phyloP scores from a whole-genome alignment of 1,139 yeast species.

The Debaryomycetaceae sp. region DNA sequence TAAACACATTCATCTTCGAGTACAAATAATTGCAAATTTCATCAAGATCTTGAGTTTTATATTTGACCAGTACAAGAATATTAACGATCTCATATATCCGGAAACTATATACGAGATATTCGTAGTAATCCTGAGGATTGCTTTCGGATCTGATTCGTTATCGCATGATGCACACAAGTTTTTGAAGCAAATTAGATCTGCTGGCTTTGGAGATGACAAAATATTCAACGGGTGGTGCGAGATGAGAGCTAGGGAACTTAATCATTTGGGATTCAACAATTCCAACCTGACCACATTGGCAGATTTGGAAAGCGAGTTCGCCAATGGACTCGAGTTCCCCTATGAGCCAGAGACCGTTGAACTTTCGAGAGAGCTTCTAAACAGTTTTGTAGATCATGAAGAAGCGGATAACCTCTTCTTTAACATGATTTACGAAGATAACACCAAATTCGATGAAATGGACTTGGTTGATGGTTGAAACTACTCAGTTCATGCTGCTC shows the following conservation, averaged over 20 bases:
- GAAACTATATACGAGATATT: slow-evolving; percentile 48
- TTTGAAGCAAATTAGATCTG: slow-evolving; percentile 24
- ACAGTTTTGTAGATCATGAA: slow-evolving; percentile 66
- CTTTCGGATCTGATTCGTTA: slow-evolving; percentile 48
- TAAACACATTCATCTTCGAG: slow-evolving; percentile 34
- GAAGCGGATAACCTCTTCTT: slow-evolving; percentile 75
- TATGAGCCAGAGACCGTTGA: slow-evolving; percentile 66
- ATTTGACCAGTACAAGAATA: slow-evolving; percentile 27
- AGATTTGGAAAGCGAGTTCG: slow-evolving; percentile 36
- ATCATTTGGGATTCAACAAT: slow-evolving; percentile 22
- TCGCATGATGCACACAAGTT: slow-evolving; percentile 34
- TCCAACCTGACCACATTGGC: slow-evolving; percentile 18
- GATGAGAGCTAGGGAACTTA: slow-evolving; percentile 34
- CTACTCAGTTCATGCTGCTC: background rate
- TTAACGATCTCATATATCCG: slow-evolving; percentile 33
- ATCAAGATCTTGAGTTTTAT: slow-evolving; percentile 32
- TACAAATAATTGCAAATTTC: slow-evolving; percentile 40
- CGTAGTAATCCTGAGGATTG: slow-evolving; percentile 54
- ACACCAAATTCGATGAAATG: slow-evolving; percentile 22
- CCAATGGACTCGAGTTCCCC: slow-evolving; percentile 61
- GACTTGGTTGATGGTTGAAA: slow-evolving; percentile 11
- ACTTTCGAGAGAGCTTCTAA: slow-evolving; percentile 68
- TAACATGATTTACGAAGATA: slow-evolving; percentile 52
- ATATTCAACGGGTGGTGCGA: slow-evolving; percentile 46
- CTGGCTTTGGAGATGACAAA: slow-evolving; percentile 17